A percentile compares a stretch with the other conserved stretches of the same genome.
phyloP scores from a whole-genome alignment of 176 grass and related monocot species.

The Elymus sibiricus region DNA sequence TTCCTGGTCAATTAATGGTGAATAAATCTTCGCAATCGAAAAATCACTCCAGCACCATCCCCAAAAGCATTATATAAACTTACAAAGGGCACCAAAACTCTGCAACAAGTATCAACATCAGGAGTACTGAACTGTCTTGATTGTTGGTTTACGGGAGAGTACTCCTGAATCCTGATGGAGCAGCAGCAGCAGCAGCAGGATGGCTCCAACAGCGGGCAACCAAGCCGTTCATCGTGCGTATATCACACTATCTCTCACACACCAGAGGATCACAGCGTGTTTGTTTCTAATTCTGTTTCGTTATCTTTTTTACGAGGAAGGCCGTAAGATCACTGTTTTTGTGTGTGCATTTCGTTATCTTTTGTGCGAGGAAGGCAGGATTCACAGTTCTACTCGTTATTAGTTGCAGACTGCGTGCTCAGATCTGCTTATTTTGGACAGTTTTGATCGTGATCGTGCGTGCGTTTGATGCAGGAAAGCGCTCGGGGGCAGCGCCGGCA shows the following conservation, averaged over 20 bases:
- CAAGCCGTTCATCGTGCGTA: not conserved
- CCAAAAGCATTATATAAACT: not conserved
- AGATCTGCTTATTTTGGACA: not conserved
- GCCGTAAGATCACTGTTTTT: not conserved
- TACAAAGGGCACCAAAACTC: not conserved
- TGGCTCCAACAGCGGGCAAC: not conserved
- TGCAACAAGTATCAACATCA: not conserved
- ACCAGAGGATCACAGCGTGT: not conserved
- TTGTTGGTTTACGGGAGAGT: not conserved
- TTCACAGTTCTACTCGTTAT: not conserved
- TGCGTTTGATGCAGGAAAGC: slow-evolving; percentile 22
- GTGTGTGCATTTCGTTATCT: not conserved
- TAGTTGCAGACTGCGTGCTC: not conserved
- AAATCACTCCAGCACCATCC: not conserved
- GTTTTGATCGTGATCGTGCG: not conserved
- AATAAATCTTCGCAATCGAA: not conserved
- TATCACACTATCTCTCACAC: not conserved
- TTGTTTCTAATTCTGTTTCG: not conserved
- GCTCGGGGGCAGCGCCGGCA: not conserved
- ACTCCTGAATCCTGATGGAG: not conserved
- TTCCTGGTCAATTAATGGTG: not conserved
- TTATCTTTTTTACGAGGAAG: not conserved
- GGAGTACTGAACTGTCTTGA: not conserved
- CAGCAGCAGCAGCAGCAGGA: not conserved
- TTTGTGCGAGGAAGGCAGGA: not conserved